Evolutionary conservation across 345 rosid genomes (phyloP), one percentile per base, ranked within the genome.

Genomic region (Populus euphratica): DNA sequence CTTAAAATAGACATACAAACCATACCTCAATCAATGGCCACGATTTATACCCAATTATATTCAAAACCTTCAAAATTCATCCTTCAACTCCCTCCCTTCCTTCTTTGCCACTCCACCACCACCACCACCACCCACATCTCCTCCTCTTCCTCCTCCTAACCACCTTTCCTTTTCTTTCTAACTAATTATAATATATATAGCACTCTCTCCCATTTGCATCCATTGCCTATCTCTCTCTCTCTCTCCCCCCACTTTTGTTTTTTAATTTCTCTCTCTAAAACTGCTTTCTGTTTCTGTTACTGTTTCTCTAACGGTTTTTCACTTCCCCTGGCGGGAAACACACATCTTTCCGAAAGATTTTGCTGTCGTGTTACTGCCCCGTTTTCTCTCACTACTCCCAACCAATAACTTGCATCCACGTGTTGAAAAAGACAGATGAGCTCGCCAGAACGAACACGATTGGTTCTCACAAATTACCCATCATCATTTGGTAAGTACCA

Each of bases 91-190:
- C 29, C 80, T 72, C 84, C 54, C 74, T 80, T 74, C 66, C 91
- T 84, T 88, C 50, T 77, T 75, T 78, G 68, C 79, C 81, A 87
- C 87, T 86, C 94, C 86, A 85, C 72, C 79, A 85, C 94, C 85
- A 87, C 74, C 36, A 87, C 74, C 36, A 81, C 73, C 50, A 25
- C 27, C 70, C 80, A 33, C 36, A 4, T 4, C 86, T 86, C 72
- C 78, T 85, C 94, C 85, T 86, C 73, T 2, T 79, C 73, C 59
- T 23, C 29, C 71, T 79, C 72, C 71, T 81, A 81, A 81, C 88
- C 70, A 81, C 54, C 65, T 17, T 11, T 44, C 63, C 43, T 29
- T 68, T 54, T 68, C 78, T 21, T 68, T 10, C 63, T 38, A 74
- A 69, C 54, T 49, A 70, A 70, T 29, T 68, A 33, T 14, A 21